phyloP scores from a whole-genome alignment of 2,329 filamentous ascomycete genomes.

The Paracoccidioides brasiliensis region DNA sequence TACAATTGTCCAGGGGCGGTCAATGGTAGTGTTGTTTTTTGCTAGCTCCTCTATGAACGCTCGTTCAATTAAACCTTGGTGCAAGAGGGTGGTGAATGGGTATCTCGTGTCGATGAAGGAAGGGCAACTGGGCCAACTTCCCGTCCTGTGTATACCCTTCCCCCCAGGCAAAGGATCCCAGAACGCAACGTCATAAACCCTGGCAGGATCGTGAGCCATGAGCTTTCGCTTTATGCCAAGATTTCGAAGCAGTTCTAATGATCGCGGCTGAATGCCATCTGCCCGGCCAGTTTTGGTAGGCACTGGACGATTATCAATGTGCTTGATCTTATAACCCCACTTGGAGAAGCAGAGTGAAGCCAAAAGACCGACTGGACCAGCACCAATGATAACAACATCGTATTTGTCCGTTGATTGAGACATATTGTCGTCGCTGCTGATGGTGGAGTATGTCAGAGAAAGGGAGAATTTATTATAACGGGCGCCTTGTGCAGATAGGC shows the following conservation, averaged over 20 bases:
- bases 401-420: conserved; percentile 34
- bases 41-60: conserved; percentile 54
- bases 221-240: conserved; percentile 30
- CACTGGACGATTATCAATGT: conserved; percentile 41
- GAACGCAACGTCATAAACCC: conserved; percentile 61
- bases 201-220: conserved; percentile 50
- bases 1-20: conserved; percentile 49
- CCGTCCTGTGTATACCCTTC: conserved; percentile 46
- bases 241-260: conserved; percentile 31
- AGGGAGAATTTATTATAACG: background rate
- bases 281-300: conserved; percentile 32
- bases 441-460: background rate
- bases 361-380: conserved; percentile 77
- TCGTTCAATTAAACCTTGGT: conserved; percentile 60
- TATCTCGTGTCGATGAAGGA: conserved; percentile 58
- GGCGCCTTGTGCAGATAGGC: background rate
- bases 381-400: conserved; percentile 71
- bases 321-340: conserved; percentile 92
- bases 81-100: conserved; percentile 56
- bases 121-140: conserved; percentile 76
- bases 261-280: conserved; percentile 32
- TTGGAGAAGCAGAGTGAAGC: conserved; percentile 76
- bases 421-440: background rate
- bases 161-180: conserved; percentile 44
- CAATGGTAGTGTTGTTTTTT: conserved; percentile 43